Base-by-base conservation (phyloP, 306 rosid genomes). In the Heteromeles arbutifolia region DNA sequence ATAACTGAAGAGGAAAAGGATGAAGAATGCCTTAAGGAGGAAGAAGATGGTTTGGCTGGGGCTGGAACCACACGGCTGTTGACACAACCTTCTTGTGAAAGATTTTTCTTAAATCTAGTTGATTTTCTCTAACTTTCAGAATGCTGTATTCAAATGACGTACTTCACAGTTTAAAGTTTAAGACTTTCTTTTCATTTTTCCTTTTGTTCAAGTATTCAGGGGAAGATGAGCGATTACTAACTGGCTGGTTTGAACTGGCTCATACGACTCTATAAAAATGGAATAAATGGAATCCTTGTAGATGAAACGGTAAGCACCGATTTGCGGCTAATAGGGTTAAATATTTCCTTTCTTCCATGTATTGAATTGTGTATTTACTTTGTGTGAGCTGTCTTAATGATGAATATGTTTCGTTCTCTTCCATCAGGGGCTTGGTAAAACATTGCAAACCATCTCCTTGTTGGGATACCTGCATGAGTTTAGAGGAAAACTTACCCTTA, bases 161-260 rank as follows among this genome's bases (percentile, higher is more conserved):
- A 61, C 19, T 9, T 32, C 41, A 26, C 12, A 17, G 76, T 69
- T 39, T 57, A 68, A 75, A 70, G 74, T 70, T 56, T 68, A 43
- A 75, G 72, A 69, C 19, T 26, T 83, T 54, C 11, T 78, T 76
- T 21, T 26, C 29, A 19, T 5, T 17, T 67, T 65, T 74, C 50
- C 32, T 57, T 67, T 72, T 74, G 58, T 71, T 72, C 78, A 95
- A 97, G 98, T 74, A 92, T 95, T 73, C 98, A 95, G 76, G 98
- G 98, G 53, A 95, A 95, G 85, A 87, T 95, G 97, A 92, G 99
- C 82, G 99, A 95, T 82, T 95, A 95, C 84, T 97, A 95, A 82
- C 97, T 95, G 79, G 99, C 99, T 58, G 99, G 99, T 37, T 79
- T 95, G 64, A 95, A 95, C 73, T 95, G 99, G 99, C 96, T 95